Evolutionary conservation across 805 yeast species (phyloP), one percentile per base, ranked within the genome.

Genomic region (Groenewaldozyma tartarivorans): DNA sequence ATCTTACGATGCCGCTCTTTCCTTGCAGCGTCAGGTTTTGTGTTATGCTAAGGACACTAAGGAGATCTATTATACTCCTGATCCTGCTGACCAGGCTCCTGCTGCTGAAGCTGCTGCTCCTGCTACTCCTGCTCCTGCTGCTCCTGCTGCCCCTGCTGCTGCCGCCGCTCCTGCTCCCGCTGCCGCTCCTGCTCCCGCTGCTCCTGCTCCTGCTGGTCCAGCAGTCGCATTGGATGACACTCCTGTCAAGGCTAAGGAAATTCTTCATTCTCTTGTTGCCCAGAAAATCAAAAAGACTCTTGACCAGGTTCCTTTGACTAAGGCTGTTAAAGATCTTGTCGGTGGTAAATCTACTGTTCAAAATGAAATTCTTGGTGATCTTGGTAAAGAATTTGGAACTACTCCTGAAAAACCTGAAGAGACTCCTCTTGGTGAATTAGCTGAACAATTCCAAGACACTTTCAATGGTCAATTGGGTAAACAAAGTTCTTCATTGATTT

Each of bases 401-500:
- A 88, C 96, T 38, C 99, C 99, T 33, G 99, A 92, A 67, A 92
- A 92, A 67, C 96, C 99, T 48, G 99, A 92, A 68, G 99, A 92
- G 60, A 83, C 95, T 33, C 98, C 98, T 47, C 74, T 92, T 54
- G 83, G 77, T 58, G 99, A 92, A 66, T 77, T 92, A 62, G 96
- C 97, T 37, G 97, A 86, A 59, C 79, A 76, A 55, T 85, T 92
- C 76, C 96, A 90, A 69, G 95, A 86, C 50, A 69, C 88, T 20
- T 92, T 86, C 71, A 60, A 68, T 50, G 97, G 97, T 52, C 73
- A 77, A 50, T 75, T 92, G 51, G 99, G 99, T 62, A 92, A 92
- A 64, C 95, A 88, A 57, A 81, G 97, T 1, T 67, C 87, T 30
- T 81, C 96, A 21, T 74, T 92, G 56, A 71, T 90, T 48, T 84